Conservation (phyloP, 2,329 filamentous ascomycete species). For the Fusarium clavum region DNA sequence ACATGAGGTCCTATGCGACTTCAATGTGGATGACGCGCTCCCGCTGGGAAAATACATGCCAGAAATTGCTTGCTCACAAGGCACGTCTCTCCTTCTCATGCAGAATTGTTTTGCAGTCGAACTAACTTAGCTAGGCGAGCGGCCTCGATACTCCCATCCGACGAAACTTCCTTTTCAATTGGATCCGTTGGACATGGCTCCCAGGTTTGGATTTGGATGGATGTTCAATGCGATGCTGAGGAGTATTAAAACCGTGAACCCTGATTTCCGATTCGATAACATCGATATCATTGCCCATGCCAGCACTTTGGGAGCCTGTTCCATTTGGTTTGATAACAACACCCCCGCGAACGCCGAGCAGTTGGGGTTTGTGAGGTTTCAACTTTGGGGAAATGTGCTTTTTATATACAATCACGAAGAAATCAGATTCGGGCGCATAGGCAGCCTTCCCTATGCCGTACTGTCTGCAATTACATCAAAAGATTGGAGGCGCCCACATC, state of each 20-base stretch:
- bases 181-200: neutral
- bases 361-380: neutral
- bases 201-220: neutral
- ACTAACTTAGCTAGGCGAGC: neutral
- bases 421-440: rapidly evolving
- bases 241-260: neutral
- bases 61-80: neutral
- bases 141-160: neutral
- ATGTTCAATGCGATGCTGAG: neutral
- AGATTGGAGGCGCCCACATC: neutral
- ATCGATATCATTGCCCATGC: neutral
- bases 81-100: neutral
- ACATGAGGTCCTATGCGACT: neutral
- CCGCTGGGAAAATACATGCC: neutral
- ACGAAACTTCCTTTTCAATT: neutral
- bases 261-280: neutral
- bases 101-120: neutral
- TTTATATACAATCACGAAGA: neutral
- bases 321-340: neutral
- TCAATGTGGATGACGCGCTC: neutral
- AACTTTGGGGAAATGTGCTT: neutral
- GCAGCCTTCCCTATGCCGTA: neutral
- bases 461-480: neutral
- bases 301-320: neutral
- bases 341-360: neutral